Evolutionary conservation across 768 basidiomycete species (phyloP).

Genomic region (Naematelia encephala): DNA sequence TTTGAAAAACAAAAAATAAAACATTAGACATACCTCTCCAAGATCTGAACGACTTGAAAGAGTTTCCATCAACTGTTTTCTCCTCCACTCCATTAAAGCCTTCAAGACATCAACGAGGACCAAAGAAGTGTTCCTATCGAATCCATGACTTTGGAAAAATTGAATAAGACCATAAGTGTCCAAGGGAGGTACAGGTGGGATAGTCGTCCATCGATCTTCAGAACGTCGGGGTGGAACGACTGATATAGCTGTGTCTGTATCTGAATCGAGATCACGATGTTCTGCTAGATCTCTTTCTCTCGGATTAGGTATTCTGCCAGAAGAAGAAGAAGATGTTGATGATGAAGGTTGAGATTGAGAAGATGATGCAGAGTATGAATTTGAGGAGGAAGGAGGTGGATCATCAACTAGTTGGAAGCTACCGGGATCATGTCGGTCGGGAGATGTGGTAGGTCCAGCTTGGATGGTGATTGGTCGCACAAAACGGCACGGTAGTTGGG

Average conservation of each 20-base stretch:
- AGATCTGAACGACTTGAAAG: not conserved
- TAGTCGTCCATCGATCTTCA: not conserved
- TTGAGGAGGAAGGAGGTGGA: not conserved
- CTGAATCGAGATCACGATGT: not conserved
- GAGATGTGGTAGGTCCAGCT: not conserved
- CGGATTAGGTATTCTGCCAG: not conserved
- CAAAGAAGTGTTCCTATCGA: not conserved
- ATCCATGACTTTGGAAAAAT: not conserved
- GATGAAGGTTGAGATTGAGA: not conserved
- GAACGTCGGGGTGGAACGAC: not conserved
- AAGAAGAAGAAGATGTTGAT: not conserved
- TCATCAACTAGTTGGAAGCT: slow-evolving; percentile 2
- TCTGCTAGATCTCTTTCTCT: not conserved
- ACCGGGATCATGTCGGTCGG: not conserved
- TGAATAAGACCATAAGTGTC: not conserved
- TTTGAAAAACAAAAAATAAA: not conserved
- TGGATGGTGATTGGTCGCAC: slow-evolving; percentile 7
- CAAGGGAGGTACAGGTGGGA: not conserved
- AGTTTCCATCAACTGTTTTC: not conserved
- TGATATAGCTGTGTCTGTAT: not conserved
- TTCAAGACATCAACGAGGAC: not conserved
- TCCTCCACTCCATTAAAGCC: not conserved
- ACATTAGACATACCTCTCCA: not conserved
- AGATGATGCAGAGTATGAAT: not conserved
- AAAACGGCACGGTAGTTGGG: slow-evolving; percentile 1